These are phyloP conservation scores for Chytriomyces sp. DNA, from an alignment of 192 early-diverging fungal genomes.

Conservation along the genomic window DNA sequence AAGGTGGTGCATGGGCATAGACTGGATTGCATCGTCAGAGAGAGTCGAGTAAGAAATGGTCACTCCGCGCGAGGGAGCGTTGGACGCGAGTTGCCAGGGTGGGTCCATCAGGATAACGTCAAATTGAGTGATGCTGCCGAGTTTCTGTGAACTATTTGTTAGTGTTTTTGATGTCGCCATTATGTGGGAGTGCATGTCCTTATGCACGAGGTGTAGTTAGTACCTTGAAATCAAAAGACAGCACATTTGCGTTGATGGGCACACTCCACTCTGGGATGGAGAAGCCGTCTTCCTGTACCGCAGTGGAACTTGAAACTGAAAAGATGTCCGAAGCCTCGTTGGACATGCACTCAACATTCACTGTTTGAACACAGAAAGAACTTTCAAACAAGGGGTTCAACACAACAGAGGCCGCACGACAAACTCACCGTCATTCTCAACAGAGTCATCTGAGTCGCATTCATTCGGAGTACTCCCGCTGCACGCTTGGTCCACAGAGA, in stretches of 20 bases:
- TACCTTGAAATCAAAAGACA: constrained; percentile 93
- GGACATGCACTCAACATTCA: no score
- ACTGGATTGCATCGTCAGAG: constrained; percentile 91
- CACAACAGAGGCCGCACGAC: no score
- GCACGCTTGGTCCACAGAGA: background rate
- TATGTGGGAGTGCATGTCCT: background rate
- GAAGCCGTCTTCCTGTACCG: background rate
- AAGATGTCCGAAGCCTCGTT: no score
- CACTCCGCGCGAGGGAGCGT: constrained; percentile 90
- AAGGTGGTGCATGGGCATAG: constrained; percentile 83
- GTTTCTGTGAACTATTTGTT: constrained; percentile 47
- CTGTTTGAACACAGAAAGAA: no score
- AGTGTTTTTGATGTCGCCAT: background rate
- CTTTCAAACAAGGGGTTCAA: background rate
- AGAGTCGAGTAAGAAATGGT: constrained; percentile 96
- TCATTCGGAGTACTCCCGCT: background rate
- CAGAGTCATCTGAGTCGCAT: background rate
- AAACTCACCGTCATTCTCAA: background rate
- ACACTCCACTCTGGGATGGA: constrained; percentile 82
- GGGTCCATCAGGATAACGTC: constrained; percentile 95
- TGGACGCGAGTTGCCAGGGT: constrained; percentile 95
- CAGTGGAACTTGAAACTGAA: background rate
- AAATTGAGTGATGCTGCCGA: constrained; percentile 85
- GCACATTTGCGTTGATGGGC: constrained; percentile 93
- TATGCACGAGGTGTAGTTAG: constrained; percentile 20